phyloP scores from a whole-genome alignment of 2,329 filamentous ascomycete species.

The Hymenoscyphus linearis region DNA sequence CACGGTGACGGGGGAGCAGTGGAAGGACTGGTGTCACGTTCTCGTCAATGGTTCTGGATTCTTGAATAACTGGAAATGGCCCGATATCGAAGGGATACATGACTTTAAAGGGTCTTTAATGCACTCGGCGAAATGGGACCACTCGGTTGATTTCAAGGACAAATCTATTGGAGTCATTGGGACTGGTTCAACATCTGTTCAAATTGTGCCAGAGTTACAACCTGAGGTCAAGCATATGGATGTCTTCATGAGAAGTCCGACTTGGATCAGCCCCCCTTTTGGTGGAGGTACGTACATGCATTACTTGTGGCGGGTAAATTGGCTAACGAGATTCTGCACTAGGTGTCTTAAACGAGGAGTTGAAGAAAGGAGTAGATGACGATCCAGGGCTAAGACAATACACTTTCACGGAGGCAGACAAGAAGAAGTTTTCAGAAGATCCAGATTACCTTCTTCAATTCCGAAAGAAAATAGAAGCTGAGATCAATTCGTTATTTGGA shows the following conservation, averaged over 20 bases:
- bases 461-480: conserved; percentile 39
- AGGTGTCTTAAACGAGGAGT: conserved; percentile 15
- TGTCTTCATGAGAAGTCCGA: conserved; percentile 20
- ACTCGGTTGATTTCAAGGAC: conserved; percentile 35
- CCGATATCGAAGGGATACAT: conserved; percentile 40
- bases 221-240: conserved; percentile 22
- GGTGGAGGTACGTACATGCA: conserved; percentile 14
- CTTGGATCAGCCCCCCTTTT: conserved; percentile 21
- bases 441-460: conserved; percentile 38
- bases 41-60: conserved; percentile 19
- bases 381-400: conserved; percentile 37
- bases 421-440: conserved; percentile 36
- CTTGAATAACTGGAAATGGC: conserved; percentile 36
- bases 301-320: neutral
- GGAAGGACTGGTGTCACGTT: conserved; percentile 20
- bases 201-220: conserved; percentile 34
- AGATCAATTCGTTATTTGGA: conserved; percentile 39
- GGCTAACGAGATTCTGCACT: neutral
- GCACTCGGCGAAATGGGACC: conserved; percentile 39
- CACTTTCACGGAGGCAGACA: conserved; percentile 33
- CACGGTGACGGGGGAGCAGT: conserved; percentile 35
- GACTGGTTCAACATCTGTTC: conserved; percentile 34
- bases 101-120: conserved; percentile 40
- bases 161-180: conserved; percentile 33
- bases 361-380: conserved; percentile 22